These are phyloP conservation scores for Echinosophora koreensis DNA, from an alignment of 306 rosid genomes.

Conservation along the genomic window DNA sequence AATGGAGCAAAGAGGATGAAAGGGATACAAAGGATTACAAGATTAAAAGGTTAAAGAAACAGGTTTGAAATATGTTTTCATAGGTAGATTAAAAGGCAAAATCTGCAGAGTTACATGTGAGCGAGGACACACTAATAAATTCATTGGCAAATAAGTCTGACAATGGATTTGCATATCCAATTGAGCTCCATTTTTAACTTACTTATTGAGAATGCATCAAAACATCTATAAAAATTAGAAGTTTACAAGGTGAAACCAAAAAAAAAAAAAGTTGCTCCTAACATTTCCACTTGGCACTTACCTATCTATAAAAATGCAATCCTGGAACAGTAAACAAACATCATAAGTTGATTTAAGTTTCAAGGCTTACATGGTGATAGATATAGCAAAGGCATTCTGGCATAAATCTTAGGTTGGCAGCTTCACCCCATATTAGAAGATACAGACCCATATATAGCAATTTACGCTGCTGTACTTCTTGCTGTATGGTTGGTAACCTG, in stretches of 20 bases:
- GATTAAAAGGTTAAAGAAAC: too few species aligned
- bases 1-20: too few species aligned
- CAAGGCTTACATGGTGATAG: conserved; percentile 87
- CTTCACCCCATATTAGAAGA: conserved; percentile 99
- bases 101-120: too few species aligned
- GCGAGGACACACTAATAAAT: too few species aligned
- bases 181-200: too few species aligned
- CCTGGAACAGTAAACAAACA: conserved; percentile 10
- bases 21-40: too few species aligned
- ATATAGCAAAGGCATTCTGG: conserved; percentile 99
- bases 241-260: neutral
- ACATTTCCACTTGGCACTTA: neutral
- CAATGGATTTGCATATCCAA: too few species aligned
- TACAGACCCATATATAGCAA: conserved; percentile 95
- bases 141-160: too few species aligned
- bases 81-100: too few species aligned
- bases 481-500: conserved; percentile 99
- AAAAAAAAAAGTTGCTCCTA: neutral
- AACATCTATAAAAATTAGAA: too few species aligned
- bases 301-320: neutral
- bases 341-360: conserved; percentile 2
- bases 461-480: conserved; percentile 98
- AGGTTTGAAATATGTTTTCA: too few species aligned
- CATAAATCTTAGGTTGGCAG: conserved; percentile 98
- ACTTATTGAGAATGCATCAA: too few species aligned